Base-by-base conservation (phyloP, 2,329 filamentous ascomycete genomes). In the Myotisia sp. region DNA sequence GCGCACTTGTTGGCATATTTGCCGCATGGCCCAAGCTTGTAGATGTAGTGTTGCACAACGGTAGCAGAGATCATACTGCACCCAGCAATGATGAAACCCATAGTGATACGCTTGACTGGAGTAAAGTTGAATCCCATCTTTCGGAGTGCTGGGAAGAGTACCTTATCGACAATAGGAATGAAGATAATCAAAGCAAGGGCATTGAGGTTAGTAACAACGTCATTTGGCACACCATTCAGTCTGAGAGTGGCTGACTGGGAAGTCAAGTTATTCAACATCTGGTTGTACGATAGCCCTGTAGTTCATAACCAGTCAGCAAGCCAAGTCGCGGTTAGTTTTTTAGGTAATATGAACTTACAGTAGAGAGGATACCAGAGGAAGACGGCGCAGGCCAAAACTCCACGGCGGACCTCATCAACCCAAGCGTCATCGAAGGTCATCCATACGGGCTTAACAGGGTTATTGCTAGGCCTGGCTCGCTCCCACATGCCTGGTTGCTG, bases 371-470 rank as follows among this genome's bases (percentile, higher is more conserved):
- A 70, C 55, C 65, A 70, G 41, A 70, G 58, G 55, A 81, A 86
- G 21, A 83, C 78, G 43, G 70, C 65, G 62, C 76, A 81, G 37
- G 77, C 76, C 46, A 69, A 64, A 37, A 80, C 62, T 41, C 78
- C 79, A 56, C 79, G 76, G 34, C 67, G 66, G 31, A 85, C 74
- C 51, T 86, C 78, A 50, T 84, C 79, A 21, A 87, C 80, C 79
- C 80, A 87, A 34, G 72, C 71, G 45, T 87, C 82, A 42, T 87
- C 80, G 45, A 84, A 85, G 0, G 75, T 79, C 76, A 86, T 85
- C 79, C 79, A 86, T 0, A 36, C 26, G 0, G 79, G 79, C 36
- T 74, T 74, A 42, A 64, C 52, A 6, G 67, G 59, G 4, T 82
- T 63, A 22, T 64, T 60, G 50, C 73, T 79, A 3, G 79, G 79